phyloP scores from a whole-genome alignment of 2,329 filamentous ascomycete genomes.

The Hymenoscyphus linearis region DNA sequence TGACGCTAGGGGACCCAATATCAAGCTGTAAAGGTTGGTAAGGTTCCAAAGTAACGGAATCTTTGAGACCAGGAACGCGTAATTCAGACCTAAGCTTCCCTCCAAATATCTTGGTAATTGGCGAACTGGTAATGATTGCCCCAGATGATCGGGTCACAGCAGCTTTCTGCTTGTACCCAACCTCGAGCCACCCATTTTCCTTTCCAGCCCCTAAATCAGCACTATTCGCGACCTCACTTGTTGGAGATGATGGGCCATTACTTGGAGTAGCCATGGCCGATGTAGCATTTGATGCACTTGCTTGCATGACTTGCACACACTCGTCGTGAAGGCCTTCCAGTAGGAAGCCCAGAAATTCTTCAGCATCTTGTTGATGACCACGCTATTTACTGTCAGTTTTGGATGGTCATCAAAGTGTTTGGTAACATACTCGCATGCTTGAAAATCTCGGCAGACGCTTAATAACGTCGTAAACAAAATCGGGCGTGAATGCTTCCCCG shows the following conservation, averaged over 20 bases:
- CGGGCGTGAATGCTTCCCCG: conserved; percentile 85
- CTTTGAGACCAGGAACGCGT: conserved; percentile 77
- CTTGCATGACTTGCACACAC: conserved; percentile 68
- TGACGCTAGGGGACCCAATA: conserved; percentile 79
- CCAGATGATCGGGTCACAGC: conserved; percentile 84
- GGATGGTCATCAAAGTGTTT: conserved; percentile 11
- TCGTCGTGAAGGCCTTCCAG: conserved; percentile 92
- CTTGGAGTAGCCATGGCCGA: conserved; percentile 41
- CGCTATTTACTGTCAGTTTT: conserved; percentile 47
- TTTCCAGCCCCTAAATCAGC: conserved; percentile 35
- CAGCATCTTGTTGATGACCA: conserved; percentile 94
- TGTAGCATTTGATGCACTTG: conserved; percentile 28
- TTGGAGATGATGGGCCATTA: conserved; percentile 37
- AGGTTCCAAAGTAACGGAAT: conserved; percentile 86
- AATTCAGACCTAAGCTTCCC: conserved; percentile 88
- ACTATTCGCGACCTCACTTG: conserved; percentile 35
- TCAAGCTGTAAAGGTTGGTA: conserved; percentile 94
- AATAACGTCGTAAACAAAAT: conserved; percentile 94
- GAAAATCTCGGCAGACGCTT: conserved; percentile 80
- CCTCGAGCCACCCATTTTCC: conserved; percentile 82
- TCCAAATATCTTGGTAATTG: conserved; percentile 90
- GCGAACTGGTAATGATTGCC: conserved; percentile 66
- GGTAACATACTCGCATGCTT: conserved; percentile 71
- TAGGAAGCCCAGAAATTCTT: conserved; percentile 92
- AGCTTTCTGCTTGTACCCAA: conserved; percentile 85